Evolutionary conservation across 768 basidiomycete species (phyloP).

Genomic region (Coprinellus aureogranulatus): DNA sequence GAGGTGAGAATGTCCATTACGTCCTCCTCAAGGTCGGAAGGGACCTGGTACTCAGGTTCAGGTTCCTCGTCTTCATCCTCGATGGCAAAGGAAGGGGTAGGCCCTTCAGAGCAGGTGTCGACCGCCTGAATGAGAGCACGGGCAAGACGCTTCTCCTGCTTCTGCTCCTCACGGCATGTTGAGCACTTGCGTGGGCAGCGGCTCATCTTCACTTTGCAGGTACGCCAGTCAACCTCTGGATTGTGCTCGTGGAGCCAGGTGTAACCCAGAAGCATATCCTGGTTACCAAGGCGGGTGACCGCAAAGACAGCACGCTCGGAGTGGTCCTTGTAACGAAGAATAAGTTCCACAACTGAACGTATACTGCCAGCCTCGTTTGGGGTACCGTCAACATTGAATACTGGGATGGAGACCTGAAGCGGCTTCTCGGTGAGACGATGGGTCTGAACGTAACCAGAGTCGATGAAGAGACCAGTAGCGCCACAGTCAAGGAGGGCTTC

Average conservation of each 20-base stretch:
- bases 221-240: slow-evolving; percentile 3
- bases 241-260: slow-evolving; percentile 18
- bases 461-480: slow-evolving; percentile 11
- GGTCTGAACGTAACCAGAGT: slow-evolving; percentile 3
- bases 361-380: slow-evolving; percentile 21
- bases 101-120: background rate
- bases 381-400: slow-evolving; percentile 22
- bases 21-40: too few species aligned
- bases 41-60: too few species aligned
- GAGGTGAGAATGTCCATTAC: too few species aligned
- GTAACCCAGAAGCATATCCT: slow-evolving; percentile 20
- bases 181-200: background rate
- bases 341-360: slow-evolving; percentile 13
- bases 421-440: slow-evolving; percentile 5
- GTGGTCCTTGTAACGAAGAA: slow-evolving; percentile 17
- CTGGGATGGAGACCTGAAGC: background rate
- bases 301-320: slow-evolving; percentile 16
- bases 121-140: background rate
- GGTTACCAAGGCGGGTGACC: slow-evolving; percentile 18
- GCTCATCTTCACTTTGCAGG: background rate
- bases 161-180: background rate
- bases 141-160: background rate
- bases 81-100: background rate
- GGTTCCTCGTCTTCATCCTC: too few species aligned
- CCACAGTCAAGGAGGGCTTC: slow-evolving; percentile 17